A percentile compares a stretch with the other conserved stretches of the same genome.
Conservation (phyloP, 208 protist genomes). For the Leishmania tarentolae region DNA sequence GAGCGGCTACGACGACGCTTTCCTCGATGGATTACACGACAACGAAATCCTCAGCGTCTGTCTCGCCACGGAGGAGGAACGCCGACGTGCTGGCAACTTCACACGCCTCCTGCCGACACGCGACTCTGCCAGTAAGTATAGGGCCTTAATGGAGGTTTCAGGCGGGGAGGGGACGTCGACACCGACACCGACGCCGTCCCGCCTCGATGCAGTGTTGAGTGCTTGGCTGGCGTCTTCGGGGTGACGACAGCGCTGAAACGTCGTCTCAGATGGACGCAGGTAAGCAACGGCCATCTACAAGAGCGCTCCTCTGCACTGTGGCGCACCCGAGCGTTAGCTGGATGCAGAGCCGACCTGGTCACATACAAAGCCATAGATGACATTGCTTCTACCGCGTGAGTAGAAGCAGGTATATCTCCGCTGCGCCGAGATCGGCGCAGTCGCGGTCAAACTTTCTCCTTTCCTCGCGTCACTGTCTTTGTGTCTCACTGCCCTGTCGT, state of each 20-base stretch:
- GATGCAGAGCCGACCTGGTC: background rate
- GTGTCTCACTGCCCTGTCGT: background rate
- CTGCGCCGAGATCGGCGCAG: background rate
- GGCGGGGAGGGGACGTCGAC: background rate
- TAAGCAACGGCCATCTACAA: too few relatives aligned
- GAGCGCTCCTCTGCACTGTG: too few relatives aligned
- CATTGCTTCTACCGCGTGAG: background rate
- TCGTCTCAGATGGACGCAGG: background rate
- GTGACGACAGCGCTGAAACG: background rate
- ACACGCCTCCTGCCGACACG: conserved; percentile 45
- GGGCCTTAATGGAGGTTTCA: conserved; percentile 24
- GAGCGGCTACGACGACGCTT: conserved; percentile 15
- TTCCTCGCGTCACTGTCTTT: background rate
- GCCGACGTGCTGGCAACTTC: conserved; percentile 40
- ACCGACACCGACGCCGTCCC: background rate
- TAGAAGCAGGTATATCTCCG: too few relatives aligned
- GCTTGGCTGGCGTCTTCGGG: conserved; percentile 23
- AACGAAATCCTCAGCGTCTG: conserved; percentile 39
- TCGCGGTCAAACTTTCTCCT: background rate
- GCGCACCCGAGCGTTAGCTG: background rate
- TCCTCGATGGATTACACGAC: conserved; percentile 31
- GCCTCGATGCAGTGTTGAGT: conserved; percentile 52
- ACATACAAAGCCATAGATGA: background rate
- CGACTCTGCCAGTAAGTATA: conserved; percentile 39
- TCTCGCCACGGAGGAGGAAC: conserved; percentile 57